A percentile compares a stretch with the other conserved stretches of the same genome.
These are phyloP conservation scores for Colletotrichum acutatum DNA, from an alignment of 2,329 filamentous ascomycete genomes.

Conservation along the genomic window DNA sequence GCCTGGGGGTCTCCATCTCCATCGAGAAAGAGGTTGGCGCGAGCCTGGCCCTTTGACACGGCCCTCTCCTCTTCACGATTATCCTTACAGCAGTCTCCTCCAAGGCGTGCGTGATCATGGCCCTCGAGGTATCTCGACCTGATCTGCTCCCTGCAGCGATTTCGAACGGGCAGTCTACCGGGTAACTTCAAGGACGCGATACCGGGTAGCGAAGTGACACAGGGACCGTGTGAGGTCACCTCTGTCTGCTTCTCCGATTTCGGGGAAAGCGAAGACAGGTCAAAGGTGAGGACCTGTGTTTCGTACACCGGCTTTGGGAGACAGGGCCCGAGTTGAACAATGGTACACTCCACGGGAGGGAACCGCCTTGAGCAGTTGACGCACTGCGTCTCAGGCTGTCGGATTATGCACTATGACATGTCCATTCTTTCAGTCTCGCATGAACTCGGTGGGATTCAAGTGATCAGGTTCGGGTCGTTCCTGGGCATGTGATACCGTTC, in stretches of 20 bases:
- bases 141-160: neutral
- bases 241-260: slow-evolving; percentile 9
- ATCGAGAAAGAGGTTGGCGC: slow-evolving; percentile 34
- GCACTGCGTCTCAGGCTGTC: slow-evolving; percentile 21
- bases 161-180: neutral
- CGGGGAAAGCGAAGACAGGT: slow-evolving; percentile 12
- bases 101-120: neutral
- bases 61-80: neutral
- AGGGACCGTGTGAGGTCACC: neutral
- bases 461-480: neutral
- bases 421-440: neutral
- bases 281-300: slow-evolving; percentile 30
- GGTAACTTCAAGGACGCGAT: neutral
- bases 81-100: neutral
- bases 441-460: neutral
- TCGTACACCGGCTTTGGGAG: slow-evolving; percentile 24
- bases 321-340: slow-evolving; percentile 17
- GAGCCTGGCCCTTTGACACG: neutral
- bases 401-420: slow-evolving; percentile 34
- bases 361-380: slow-evolving; percentile 36
- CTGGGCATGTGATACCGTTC: neutral
- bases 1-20: slow-evolving; percentile 38
- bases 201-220: neutral
- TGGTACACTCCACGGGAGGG: slow-evolving; percentile 34
- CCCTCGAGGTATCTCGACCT: neutral